These are phyloP conservation scores for Musa balbisiana DNA, from an alignment of 202 grass and related monocot genomes.

Conservation along the genomic window DNA sequence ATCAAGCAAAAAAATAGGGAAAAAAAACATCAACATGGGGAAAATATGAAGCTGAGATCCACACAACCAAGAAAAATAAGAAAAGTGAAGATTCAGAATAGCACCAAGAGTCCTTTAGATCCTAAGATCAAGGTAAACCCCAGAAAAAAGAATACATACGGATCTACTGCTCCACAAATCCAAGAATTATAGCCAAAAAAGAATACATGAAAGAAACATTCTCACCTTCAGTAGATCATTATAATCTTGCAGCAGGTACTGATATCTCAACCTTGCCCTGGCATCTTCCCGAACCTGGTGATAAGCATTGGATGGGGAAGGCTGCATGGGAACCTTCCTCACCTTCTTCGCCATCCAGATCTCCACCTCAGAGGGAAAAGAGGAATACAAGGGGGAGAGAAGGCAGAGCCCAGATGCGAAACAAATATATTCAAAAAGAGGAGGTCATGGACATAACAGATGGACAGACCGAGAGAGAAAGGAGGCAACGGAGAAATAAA, in stretches of 20 bases:
- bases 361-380: background rate
- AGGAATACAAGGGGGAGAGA: background rate
- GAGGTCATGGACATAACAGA: conserved; percentile 32
- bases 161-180: background rate
- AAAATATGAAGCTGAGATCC: too few species aligned
- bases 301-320: background rate
- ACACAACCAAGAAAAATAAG: background rate
- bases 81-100: background rate
- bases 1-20: background rate
- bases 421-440: conserved; percentile 18
- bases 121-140: background rate
- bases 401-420: conserved; percentile 24
- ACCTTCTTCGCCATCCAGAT: background rate
- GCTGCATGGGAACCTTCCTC: background rate
- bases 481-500: background rate
- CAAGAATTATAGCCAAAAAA: background rate
- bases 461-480: background rate
- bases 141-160: background rate
- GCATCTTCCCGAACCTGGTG: background rate
- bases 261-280: background rate
- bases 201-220: background rate
- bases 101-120: background rate
- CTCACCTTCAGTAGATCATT: background rate
- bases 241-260: conserved; percentile 4
- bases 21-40: background rate